Base-by-base conservation (phyloP, 2,329 filamentous ascomycete species). In the Xylaria sp. region DNA sequence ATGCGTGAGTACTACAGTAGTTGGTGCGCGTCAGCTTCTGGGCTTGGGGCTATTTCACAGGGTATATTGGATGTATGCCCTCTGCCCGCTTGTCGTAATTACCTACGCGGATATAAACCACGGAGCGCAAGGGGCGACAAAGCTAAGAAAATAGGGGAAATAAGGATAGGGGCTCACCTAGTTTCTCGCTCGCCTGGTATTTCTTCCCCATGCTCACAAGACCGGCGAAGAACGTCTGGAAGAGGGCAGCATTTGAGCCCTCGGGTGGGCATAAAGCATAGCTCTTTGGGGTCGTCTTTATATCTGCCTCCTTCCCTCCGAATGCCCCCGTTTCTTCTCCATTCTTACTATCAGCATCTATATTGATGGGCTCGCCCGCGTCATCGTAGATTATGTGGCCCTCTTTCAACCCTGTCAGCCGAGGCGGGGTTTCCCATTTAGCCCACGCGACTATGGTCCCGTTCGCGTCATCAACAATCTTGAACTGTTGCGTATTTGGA, bases 401-500 rank as follows among this genome's bases (percentile, higher is more conserved):
- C 1, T 31, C 44, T 7, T 35, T 29, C 38, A 73, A 13, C 47
- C 67, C 67, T 38, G 23, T 29, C 64, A 73, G 62, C 3, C 21
- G 2, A 4, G 47, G 47, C 5, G 70, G 72, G 1, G 64, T 55
- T 11, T 69, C 67, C 72, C 72, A 74, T 38, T 70, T 70, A 1
- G 70, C 63, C 58, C 64, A 71, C 3, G 66, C 70, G 51, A 71
- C 72, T 27, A 73, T 40, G 8, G 11, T 11, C 17, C 62, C 66
- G 1, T 62, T 58, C 9, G 54, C 29, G 25, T 63, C 58, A 19
- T 72, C 67, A 4, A 70, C 67, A 35, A 74, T 63, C 52, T 73
- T 73, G 67, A 72, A 72, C 52, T 71, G 66, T 35, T 72, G 70
- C 8, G 66, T 63, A 35, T 27, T 7, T 15, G 67, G 59, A 58